These are phyloP conservation scores for Apiospora hydei DNA, from an alignment of 2,329 filamentous ascomycete genomes.

Conservation along the genomic window DNA sequence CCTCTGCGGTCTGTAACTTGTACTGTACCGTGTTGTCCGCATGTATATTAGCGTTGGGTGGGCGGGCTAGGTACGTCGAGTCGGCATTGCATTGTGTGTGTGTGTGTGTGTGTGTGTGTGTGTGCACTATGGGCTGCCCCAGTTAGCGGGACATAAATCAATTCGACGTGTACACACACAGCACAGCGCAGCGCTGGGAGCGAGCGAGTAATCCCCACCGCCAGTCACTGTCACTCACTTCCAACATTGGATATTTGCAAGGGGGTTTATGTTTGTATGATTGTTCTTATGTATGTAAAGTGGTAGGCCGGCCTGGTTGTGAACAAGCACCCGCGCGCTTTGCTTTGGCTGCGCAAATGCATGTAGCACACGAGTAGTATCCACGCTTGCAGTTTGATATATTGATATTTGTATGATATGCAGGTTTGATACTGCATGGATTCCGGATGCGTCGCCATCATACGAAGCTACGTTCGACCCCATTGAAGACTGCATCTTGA, in stretches of 20 bases:
- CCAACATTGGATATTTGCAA: not conserved
- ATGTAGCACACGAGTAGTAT: slow-evolving; percentile 9
- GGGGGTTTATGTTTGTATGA: not conserved
- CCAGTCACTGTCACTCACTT: not conserved
- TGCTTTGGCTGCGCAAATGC: not conserved
- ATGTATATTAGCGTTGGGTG: slow-evolving; percentile 31
- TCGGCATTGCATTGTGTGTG: slow-evolving; percentile 34
- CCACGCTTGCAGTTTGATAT: slow-evolving; percentile 8
- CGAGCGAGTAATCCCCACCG: slow-evolving; percentile 1
- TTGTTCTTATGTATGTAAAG: not conserved
- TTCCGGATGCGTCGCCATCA: not conserved
- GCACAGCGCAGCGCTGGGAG: slow-evolving; percentile 1
- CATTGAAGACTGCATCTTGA: not conserved
- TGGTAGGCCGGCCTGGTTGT: not conserved
- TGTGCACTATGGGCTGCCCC: slow-evolving; percentile 8
- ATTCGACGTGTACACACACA: not conserved
- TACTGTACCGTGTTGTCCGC: slow-evolving; percentile 10
- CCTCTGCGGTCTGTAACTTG: slow-evolving; percentile 2
- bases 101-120: slow-evolving; percentile 15
- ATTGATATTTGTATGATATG: slow-evolving; percentile 7
- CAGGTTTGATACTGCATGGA: not conserved
- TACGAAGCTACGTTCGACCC: not conserved
- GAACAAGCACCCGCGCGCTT: slow-evolving; percentile 10
- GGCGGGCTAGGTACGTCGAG: slow-evolving; percentile 35
- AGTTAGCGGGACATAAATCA: slow-evolving; percentile 19